Percentiles rank a stretch among this genome's conserved stretches.
These are phyloP conservation scores for Ceratocystis albifundus DNA, from an alignment of 2,329 filamentous ascomycete species.

Conservation along the genomic window DNA sequence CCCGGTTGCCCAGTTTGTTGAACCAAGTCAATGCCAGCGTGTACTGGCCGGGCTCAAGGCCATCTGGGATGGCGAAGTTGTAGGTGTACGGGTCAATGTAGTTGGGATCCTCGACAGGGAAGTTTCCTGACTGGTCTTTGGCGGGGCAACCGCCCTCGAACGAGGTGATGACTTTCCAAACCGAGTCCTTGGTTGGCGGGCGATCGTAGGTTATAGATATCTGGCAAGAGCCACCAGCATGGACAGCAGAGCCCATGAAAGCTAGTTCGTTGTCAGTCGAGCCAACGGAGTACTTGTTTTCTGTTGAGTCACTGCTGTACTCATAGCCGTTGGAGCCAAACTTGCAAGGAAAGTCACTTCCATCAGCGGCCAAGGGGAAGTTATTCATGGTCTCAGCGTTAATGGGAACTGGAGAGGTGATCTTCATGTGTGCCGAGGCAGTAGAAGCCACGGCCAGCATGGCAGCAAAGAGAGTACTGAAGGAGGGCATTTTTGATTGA, in stretches of 20 bases:
- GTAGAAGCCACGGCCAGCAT: constrained; percentile 46
- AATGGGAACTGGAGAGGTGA: constrained; percentile 58
- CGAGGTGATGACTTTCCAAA: constrained; percentile 83
- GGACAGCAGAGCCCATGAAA: constrained; percentile 62
- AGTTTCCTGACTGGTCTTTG: constrained; percentile 44
- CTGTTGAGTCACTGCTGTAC: constrained; percentile 22
- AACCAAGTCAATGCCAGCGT: constrained; percentile 90
- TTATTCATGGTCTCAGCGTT: constrained; percentile 38
- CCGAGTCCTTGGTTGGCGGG: constrained; percentile 50
- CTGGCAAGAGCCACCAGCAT: constrained; percentile 90
- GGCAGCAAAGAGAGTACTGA: constrained; percentile 36
- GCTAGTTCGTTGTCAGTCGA: constrained; percentile 44
- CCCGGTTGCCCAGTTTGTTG: constrained; percentile 83
- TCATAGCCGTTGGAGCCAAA: constrained; percentile 32
- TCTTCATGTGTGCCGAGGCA: constrained; percentile 63
- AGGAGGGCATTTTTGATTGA: constrained; percentile 13
- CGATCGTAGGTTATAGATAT: constrained; percentile 72
- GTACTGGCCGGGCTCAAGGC: constrained; percentile 63
- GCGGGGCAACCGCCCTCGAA: constrained; percentile 78
- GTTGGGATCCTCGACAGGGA: constrained; percentile 36
- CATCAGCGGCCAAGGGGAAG: constrained; percentile 48
- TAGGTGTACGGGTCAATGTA: constrained; percentile 45
- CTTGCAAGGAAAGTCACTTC: constrained; percentile 77
- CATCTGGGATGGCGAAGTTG: constrained; percentile 57
- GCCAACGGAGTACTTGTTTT: constrained; percentile 55